Evolutionary conservation across 1,284 basidiomycete species (phyloP).

Genomic region (Cutaneotrichosporon arboriforme): DNA sequence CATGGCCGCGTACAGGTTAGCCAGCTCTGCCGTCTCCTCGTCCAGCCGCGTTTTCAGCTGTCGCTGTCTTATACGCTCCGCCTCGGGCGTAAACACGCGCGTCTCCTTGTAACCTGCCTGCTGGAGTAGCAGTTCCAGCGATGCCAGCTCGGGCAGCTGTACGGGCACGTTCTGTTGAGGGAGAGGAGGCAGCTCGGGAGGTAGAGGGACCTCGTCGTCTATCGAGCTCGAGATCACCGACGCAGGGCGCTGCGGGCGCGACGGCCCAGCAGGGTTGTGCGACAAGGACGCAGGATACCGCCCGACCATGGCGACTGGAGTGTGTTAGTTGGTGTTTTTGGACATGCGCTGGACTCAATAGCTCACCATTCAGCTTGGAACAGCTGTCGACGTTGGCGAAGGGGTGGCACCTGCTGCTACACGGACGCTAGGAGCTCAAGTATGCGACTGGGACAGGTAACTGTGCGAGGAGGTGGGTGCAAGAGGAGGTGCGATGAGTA

Average conservation of each 20-base stretch:
- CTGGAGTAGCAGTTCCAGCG: conserved; percentile 70
- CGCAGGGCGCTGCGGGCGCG: conserved; percentile 10
- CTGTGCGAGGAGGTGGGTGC: too few species aligned
- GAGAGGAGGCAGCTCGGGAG: conserved; percentile 11
- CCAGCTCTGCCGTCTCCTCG: conserved; percentile 30
- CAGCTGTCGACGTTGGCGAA: too few species aligned
- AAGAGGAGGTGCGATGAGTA: too few species aligned
- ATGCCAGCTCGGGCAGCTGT: conserved; percentile 48
- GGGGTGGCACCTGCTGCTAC: too few species aligned
- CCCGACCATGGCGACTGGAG: conserved; percentile 1
- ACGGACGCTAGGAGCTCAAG: too few species aligned
- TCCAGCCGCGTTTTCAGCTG: conserved; percentile 26
- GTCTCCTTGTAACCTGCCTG: conserved; percentile 87
- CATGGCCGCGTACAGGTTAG: conserved; percentile 33
- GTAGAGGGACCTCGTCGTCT: conserved; percentile 23
- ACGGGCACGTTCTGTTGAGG: neutral
- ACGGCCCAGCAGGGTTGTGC: conserved; percentile 20
- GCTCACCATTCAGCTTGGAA: conserved; percentile 1
- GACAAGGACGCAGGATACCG: conserved; percentile 23
- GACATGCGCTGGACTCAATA: too few species aligned
- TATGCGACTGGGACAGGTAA: too few species aligned
- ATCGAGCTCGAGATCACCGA: conserved; percentile 15
- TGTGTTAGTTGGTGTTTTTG: neutral
- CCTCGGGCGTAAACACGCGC: conserved; percentile 74
- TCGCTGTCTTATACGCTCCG: conserved; percentile 52